Evolutionary conservation across 164 flowering plant genomes (phyloP).

Genomic region (Chimonanthus praecox): DNA sequence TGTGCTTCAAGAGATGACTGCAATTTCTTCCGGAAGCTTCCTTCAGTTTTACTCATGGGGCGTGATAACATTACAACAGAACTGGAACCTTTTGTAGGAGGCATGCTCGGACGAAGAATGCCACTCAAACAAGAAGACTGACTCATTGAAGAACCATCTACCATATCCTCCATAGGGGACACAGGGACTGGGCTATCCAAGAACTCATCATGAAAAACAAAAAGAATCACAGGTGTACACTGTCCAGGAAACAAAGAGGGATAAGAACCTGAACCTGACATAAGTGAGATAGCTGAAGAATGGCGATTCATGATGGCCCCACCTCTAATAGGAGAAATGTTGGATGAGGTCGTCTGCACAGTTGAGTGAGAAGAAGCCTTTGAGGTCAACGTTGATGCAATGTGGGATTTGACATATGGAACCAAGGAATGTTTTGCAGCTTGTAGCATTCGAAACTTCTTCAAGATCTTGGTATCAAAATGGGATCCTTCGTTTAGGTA

Average conservation of each 20-base stretch:
- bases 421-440: constrained; percentile 67
- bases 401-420: constrained; percentile 53
- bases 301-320: constrained; percentile 41
- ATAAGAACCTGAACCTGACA: constrained; percentile 77
- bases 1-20: constrained; percentile 88
- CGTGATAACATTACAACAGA: constrained; percentile 82
- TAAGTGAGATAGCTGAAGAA: constrained; percentile 53
- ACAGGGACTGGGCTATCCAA: constrained; percentile 30
- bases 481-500: constrained; percentile 75
- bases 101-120: constrained; percentile 39
- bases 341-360: constrained; percentile 22
- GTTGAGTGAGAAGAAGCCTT: constrained; percentile 39
- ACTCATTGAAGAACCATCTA: constrained; percentile 35
- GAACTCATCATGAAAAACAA: constrained; percentile 81
- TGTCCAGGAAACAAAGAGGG: constrained; percentile 83
- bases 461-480: constrained; percentile 61
- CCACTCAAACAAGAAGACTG: constrained; percentile 39
- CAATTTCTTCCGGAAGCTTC: constrained; percentile 60
- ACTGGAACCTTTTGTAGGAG: constrained; percentile 58
- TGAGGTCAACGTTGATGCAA: constrained; percentile 29
- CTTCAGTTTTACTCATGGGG: constrained; percentile 63
- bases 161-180: constrained; percentile 37
- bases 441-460: constrained; percentile 71
- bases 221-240: constrained; percentile 73
- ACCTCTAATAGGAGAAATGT: constrained; percentile 49